Conservation (phyloP, 805 yeast genomes). For the Kuraishia cidri region DNA sequence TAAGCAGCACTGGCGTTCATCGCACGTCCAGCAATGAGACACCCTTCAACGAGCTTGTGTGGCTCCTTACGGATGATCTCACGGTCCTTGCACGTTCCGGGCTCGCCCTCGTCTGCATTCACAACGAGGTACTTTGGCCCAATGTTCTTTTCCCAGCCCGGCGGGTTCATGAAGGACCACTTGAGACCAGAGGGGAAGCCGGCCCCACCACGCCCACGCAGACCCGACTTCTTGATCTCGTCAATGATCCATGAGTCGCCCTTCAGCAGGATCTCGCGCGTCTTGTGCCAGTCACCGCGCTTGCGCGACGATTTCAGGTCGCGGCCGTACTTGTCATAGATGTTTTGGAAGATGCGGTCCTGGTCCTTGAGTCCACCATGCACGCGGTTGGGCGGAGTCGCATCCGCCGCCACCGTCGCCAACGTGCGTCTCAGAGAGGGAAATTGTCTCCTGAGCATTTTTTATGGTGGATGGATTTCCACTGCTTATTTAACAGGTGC, state of each 20-base stretch:
- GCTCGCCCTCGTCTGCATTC: conserved; percentile 93
- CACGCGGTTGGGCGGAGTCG: conserved; percentile 34
- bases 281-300: conserved; percentile 90
- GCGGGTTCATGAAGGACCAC: conserved; percentile 94
- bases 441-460: conserved; percentile 2
- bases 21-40: conserved; percentile 81
- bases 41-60: conserved; percentile 88
- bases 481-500: too few species aligned
- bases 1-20: conserved; percentile 93
- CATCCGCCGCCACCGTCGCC: conserved; percentile 36
- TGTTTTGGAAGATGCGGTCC: conserved; percentile 83
- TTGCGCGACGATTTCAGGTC: conserved; percentile 66
- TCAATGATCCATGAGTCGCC: conserved; percentile 89
- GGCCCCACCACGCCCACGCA: conserved; percentile 91
- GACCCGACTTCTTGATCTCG: conserved; percentile 76
- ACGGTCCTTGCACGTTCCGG: conserved; percentile 90
- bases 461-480: too few species aligned
- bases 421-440: conserved; percentile 10
- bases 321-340: conserved; percentile 66
- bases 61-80: conserved; percentile 90
- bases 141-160: conserved; percentile 84
- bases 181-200: conserved; percentile 89
- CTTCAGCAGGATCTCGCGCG: conserved; percentile 74
- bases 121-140: conserved; percentile 89
- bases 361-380: conserved; percentile 74